These are phyloP conservation scores for Cladophialophora exuberans DNA, from an alignment of 2,329 filamentous ascomycete species.

Conservation along the genomic window DNA sequence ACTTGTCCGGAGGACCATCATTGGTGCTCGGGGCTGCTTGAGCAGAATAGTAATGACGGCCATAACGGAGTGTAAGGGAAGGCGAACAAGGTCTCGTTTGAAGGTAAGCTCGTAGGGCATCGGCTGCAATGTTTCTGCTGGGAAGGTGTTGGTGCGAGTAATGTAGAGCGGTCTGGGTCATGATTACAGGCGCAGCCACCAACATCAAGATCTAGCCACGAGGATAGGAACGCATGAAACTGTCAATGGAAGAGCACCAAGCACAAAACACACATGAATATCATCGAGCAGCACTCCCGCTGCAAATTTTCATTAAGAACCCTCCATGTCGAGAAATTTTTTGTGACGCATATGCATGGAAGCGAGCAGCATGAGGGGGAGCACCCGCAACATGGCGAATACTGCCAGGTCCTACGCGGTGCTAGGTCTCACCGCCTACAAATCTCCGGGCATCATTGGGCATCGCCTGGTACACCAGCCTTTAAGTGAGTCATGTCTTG, in stretches of 20 bases:
- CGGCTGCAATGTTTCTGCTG: slow-evolving; percentile 36
- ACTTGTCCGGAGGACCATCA: slow-evolving; percentile 25
- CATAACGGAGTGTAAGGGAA: slow-evolving; percentile 1
- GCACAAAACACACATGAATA: not conserved
- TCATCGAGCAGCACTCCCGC: not conserved
- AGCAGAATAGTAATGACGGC: slow-evolving; percentile 23
- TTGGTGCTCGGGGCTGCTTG: slow-evolving; percentile 29
- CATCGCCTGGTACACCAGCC: too few species aligned
- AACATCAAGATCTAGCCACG: slow-evolving; percentile 17
- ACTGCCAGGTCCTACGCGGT: not conserved
- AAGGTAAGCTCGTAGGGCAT: slow-evolving; percentile 24
- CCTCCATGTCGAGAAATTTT: not conserved
- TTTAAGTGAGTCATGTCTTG: too few species aligned
- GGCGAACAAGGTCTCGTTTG: not conserved
- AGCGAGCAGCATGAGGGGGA: too few species aligned
- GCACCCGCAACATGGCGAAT: too few species aligned
- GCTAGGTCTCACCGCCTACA: slow-evolving; percentile 6
- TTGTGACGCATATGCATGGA: slow-evolving; percentile 1
- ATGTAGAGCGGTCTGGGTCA: slow-evolving; percentile 41
- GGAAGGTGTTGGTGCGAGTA: slow-evolving; percentile 33
- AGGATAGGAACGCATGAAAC: not conserved
- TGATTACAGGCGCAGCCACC: slow-evolving; percentile 34
- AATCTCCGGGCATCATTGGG: not conserved
- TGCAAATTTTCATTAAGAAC: not conserved
- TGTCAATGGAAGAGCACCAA: not conserved